Evolutionary conservation across 2,329 filamentous ascomycete species (phyloP).

Genomic region (Monosporascus sp.): DNA sequence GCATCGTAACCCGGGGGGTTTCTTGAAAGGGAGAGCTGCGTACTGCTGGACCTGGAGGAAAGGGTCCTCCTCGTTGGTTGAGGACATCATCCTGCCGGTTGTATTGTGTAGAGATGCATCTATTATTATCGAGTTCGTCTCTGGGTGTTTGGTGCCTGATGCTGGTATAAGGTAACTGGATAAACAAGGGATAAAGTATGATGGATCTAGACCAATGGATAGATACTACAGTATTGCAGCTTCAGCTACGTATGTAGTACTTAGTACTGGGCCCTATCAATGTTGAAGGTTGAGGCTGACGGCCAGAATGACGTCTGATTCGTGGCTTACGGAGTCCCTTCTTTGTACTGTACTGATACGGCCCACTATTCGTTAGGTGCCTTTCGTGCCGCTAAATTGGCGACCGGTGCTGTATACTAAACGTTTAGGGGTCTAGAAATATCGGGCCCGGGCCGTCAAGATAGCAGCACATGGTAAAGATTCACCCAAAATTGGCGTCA

Average conservation of each 20-base stretch:
- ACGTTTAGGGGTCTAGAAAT: too few species aligned
- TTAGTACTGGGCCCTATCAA: too few species aligned
- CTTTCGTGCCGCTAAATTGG: constrained; percentile 17
- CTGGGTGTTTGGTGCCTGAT: neutral
- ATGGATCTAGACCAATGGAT: too few species aligned
- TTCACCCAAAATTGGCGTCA: too few species aligned
- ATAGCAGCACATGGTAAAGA: too few species aligned
- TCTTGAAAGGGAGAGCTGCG: constrained; percentile 16
- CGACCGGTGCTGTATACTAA: neutral
- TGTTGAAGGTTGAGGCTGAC: neutral
- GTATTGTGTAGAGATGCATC: constrained; percentile 17
- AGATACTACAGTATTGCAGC: too few species aligned
- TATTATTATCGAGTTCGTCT: constrained; percentile 1
- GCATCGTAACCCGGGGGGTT: constrained; percentile 2
- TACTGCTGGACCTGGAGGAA: constrained; percentile 70
- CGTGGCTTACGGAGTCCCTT: neutral
- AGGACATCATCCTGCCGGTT: constrained; percentile 56
- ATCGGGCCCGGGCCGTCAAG: too few species aligned
- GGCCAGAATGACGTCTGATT: neutral
- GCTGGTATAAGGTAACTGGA: neutral
- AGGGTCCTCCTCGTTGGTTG: constrained; percentile 61
- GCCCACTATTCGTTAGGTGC: too few species aligned
- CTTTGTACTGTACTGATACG: neutral
- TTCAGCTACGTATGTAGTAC: too few species aligned
- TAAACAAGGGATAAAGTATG: too few species aligned